Evolutionary conservation across 2,329 filamentous ascomycete genomes (phyloP).

Genomic region (Graphiopsis chlorocephala): DNA sequence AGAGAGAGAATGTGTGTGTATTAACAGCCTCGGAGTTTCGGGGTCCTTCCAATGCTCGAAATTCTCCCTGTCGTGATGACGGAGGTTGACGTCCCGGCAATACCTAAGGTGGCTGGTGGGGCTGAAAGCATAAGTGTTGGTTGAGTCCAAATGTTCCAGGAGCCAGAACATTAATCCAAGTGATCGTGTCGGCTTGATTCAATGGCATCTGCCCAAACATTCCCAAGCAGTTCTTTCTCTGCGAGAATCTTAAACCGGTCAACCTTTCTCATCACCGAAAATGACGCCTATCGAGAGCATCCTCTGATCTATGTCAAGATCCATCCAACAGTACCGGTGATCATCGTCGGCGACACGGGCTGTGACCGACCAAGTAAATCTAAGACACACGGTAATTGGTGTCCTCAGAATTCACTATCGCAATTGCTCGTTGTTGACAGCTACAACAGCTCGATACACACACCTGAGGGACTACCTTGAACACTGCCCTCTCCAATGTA

Average conservation of each 20-base stretch:
- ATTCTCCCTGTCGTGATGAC: background rate
- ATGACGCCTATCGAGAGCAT: conserved; percentile 43
- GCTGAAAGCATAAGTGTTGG: background rate
- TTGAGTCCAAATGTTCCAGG: background rate
- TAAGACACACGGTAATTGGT: conserved; percentile 23
- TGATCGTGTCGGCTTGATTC: background rate
- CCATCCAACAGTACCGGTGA: conserved; percentile 30
- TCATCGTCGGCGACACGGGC: conserved; percentile 48
- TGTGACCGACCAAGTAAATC: conserved; percentile 39
- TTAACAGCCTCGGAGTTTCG: too few species aligned
- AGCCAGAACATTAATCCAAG: background rate
- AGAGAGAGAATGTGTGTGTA: background rate
- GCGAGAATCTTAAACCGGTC: conserved; percentile 39
- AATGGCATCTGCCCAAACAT: background rate
- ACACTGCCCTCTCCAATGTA: conserved; percentile 37
- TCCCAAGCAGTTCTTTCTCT: conserved; percentile 33
- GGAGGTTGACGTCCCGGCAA: background rate
- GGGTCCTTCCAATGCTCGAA: background rate
- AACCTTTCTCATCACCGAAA: conserved; percentile 46
- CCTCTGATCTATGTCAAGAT: conserved; percentile 50
- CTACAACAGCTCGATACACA: conserved; percentile 23
- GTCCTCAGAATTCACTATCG: too few species aligned
- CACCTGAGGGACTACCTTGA: conserved; percentile 45
- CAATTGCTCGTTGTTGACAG: background rate
- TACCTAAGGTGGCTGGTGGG: background rate